These are phyloP conservation scores for Ustilago cynodontis DNA, from an alignment of 1,284 basidiomycete genomes.

Conservation along the genomic window DNA sequence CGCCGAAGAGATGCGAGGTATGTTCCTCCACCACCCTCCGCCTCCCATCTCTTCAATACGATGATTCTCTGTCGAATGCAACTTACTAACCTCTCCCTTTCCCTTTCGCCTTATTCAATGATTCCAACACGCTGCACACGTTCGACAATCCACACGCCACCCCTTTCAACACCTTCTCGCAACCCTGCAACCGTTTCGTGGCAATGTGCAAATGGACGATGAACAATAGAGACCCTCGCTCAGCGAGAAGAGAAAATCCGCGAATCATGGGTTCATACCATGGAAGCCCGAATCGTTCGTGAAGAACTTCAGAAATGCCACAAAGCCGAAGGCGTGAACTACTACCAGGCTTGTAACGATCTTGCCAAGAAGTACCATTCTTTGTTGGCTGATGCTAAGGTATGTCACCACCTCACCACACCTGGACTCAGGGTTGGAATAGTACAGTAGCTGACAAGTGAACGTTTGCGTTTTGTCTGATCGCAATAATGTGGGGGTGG, in stretches of 20 bases:
- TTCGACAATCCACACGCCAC: too few relatives aligned
- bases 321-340: constrained; percentile 82
- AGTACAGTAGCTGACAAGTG: neutral
- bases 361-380: constrained; percentile 85
- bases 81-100: neutral
- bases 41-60: neutral
- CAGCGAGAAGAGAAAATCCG: constrained; percentile 84
- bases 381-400: constrained; percentile 87
- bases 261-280: constrained; percentile 92
- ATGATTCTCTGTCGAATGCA: too few relatives aligned
- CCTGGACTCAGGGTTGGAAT: neutral
- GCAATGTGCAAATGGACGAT: too few relatives aligned
- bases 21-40: constrained; percentile 2
- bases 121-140: too few relatives aligned
- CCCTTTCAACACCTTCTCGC: too few relatives aligned
- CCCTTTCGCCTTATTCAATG: neutral
- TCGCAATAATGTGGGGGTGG: neutral
- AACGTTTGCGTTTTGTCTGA: neutral
- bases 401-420: constrained; percentile 71
- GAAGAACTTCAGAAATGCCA: constrained; percentile 94
- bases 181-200: too few relatives aligned
- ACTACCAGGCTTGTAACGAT: constrained; percentile 80
- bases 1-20: constrained; percentile 56
- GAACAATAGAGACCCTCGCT: constrained; percentile 34
- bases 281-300: constrained; percentile 91